Percentiles rank a stretch among this genome's conserved stretches.
Conservation (phyloP, 1,284 basidiomycete species). For the Amylostereum chailletii region DNA sequence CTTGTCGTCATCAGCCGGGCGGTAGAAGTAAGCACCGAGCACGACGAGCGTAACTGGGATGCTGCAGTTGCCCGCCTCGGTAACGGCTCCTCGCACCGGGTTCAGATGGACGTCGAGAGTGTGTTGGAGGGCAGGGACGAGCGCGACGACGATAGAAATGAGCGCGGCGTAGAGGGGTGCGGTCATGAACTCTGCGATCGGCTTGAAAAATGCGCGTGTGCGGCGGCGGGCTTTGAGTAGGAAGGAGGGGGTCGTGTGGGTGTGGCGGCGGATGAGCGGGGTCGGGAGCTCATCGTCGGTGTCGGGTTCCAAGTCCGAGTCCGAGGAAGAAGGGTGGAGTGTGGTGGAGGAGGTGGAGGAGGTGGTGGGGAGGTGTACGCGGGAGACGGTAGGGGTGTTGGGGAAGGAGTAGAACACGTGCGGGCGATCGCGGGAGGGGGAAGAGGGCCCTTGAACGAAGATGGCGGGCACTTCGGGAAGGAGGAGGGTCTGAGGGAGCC, state of each 20-base stretch:
- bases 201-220: constrained; percentile 20
- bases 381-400: constrained; percentile 45
- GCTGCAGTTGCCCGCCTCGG: constrained; percentile 70
- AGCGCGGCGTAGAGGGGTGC: constrained; percentile 79
- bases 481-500: too few relatives aligned
- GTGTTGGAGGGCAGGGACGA: constrained; percentile 70
- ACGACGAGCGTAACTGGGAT: constrained; percentile 89
- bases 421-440: constrained; percentile 11
- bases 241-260: constrained; percentile 21
- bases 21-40: constrained; percentile 87
- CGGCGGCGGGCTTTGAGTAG: constrained; percentile 25
- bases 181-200: constrained; percentile 78
- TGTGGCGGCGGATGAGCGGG: constrained; percentile 16
- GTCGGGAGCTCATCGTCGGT: constrained; percentile 25
- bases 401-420: constrained; percentile 56
- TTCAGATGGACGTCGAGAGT: constrained; percentile 51
- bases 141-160: constrained; percentile 73
- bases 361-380: constrained; percentile 17
- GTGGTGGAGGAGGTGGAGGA: constrained; percentile 10
- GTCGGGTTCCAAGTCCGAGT: constrained; percentile 24
- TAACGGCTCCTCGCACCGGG: constrained; percentile 68
- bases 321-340: constrained; percentile 15
- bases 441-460: constrained; percentile 13
- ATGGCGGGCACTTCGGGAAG: constrained; percentile 6
- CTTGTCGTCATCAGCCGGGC: constrained; percentile 17